These are phyloP conservation scores for Monosporozyma aerobia DNA, from an alignment of 805 yeast genomes.

Conservation along the genomic window DNA sequence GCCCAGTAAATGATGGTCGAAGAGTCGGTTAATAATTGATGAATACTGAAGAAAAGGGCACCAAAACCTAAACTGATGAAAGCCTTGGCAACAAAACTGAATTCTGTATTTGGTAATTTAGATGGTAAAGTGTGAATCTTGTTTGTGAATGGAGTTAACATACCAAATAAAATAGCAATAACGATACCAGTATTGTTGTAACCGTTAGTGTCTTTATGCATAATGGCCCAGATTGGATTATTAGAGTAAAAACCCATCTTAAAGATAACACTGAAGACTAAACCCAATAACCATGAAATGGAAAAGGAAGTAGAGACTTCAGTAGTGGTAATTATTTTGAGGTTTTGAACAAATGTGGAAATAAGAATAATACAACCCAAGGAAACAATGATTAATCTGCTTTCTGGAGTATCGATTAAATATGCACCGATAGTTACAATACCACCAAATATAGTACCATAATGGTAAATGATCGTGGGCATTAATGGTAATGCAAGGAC, in stretches of 20 bases:
- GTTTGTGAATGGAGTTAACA: slow-evolving; percentile 44
- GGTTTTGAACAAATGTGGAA: slow-evolving; percentile 49
- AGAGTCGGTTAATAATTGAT: slow-evolving; percentile 72
- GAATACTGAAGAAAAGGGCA: slow-evolving; percentile 58
- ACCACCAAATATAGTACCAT: slow-evolving; percentile 38
- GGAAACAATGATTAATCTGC: slow-evolving; percentile 55
- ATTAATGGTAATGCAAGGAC: slow-evolving; percentile 39
- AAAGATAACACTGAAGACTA: slow-evolving; percentile 60
- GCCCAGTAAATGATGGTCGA: slow-evolving; percentile 84
- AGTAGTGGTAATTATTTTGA: slow-evolving; percentile 33
- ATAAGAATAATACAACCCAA: slow-evolving; percentile 58
- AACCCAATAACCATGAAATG: slow-evolving; percentile 42
- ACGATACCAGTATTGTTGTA: slow-evolving; percentile 57
- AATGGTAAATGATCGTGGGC: slow-evolving; percentile 20
- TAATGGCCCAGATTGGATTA: slow-evolving; percentile 94
- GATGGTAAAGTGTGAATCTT: slow-evolving; percentile 11
- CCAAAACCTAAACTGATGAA: slow-evolving; percentile 58
- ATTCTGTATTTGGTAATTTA: background rate
- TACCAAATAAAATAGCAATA: slow-evolving; percentile 41
- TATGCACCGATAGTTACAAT: slow-evolving; percentile 70
- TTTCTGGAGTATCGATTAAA: slow-evolving; percentile 55
- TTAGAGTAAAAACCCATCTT: slow-evolving; percentile 74
- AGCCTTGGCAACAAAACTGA: slow-evolving; percentile 10
- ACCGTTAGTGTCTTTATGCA: slow-evolving; percentile 82
- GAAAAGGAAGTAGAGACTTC: slow-evolving; percentile 13